These are phyloP conservation scores for Articulospora tetracladia DNA, from an alignment of 495 filamentous ascomycete species.

Conservation along the genomic window DNA sequence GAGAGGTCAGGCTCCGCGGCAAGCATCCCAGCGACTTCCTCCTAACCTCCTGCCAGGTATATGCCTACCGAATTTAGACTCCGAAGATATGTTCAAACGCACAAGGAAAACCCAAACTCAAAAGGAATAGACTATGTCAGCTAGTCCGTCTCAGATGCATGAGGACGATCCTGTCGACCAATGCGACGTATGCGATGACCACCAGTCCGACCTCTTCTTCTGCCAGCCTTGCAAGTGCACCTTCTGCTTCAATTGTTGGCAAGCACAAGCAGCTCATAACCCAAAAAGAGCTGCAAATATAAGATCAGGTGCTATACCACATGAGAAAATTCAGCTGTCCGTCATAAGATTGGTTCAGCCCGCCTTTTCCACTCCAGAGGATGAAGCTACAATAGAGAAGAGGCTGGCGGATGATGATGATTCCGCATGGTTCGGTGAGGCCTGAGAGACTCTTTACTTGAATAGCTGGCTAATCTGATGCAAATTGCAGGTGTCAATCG, in stretches of 20 bases:
- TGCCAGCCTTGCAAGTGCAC: background rate
- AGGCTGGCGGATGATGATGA: background rate
- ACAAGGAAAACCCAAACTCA: background rate
- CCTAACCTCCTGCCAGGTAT: too few species aligned
- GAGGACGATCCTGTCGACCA: background rate
- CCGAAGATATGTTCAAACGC: background rate
- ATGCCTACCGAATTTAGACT: background rate
- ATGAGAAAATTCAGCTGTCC: background rate
- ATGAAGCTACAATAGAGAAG: background rate
- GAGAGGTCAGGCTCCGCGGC: background rate
- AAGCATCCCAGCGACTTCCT: background rate
- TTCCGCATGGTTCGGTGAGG: constrained; percentile 1
- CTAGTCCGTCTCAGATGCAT: background rate
- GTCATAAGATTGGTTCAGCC: background rate
- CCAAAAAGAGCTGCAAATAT: background rate
- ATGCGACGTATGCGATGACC: background rate
- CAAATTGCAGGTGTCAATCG: background rate
- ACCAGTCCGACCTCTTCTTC: background rate
- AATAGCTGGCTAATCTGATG: background rate
- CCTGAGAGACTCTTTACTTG: too few species aligned
- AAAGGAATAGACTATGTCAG: background rate
- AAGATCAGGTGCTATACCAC: background rate
- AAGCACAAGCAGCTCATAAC: background rate
- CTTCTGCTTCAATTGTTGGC: background rate
- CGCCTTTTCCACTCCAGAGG: background rate